A percentile compares a stretch with the other conserved stretches of the same genome.
Conservation (phyloP, 2,329 filamentous ascomycete species). For the Diaporthe capsici region DNA sequence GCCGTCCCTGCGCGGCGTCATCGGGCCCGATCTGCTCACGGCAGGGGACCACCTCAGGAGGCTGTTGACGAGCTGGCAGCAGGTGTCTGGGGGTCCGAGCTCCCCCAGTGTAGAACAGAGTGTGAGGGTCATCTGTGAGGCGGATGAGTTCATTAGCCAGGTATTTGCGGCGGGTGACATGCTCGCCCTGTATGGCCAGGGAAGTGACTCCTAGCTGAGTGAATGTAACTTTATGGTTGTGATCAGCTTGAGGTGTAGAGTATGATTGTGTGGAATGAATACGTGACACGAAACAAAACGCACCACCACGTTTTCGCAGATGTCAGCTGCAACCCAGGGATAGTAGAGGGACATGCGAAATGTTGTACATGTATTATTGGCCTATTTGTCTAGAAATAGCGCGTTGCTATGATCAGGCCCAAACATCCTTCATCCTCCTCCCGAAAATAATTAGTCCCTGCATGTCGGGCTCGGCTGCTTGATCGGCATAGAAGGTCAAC, state of each 20-base stretch:
- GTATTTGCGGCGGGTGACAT: constrained; percentile 47
- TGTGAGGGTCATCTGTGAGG: constrained; percentile 60
- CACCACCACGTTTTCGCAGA: too few relatives aligned
- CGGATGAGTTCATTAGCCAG: constrained; percentile 58
- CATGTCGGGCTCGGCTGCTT: too few relatives aligned
- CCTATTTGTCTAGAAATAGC: background rate
- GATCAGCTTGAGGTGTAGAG: background rate
- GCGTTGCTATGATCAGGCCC: background rate
- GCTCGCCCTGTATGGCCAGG: constrained; percentile 32
- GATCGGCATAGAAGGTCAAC: background rate
- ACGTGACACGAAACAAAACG: background rate
- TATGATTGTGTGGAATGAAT: background rate
- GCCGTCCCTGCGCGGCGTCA: constrained; percentile 53
- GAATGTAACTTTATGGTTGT: background rate
- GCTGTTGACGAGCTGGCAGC: constrained; percentile 59
- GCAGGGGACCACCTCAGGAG: constrained; percentile 58
- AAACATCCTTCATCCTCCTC: background rate
- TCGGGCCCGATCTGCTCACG: constrained; percentile 54
- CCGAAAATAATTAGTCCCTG: background rate
- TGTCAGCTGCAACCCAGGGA: background rate
- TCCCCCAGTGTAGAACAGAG: constrained; percentile 64
- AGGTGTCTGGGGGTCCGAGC: constrained; percentile 53
- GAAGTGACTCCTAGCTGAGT: background rate
- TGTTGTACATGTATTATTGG: background rate
- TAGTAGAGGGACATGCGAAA: background rate